These are phyloP conservation scores for Aspergillus awamori DNA, from an alignment of 2,329 filamentous ascomycete genomes.

Conservation along the genomic window DNA sequence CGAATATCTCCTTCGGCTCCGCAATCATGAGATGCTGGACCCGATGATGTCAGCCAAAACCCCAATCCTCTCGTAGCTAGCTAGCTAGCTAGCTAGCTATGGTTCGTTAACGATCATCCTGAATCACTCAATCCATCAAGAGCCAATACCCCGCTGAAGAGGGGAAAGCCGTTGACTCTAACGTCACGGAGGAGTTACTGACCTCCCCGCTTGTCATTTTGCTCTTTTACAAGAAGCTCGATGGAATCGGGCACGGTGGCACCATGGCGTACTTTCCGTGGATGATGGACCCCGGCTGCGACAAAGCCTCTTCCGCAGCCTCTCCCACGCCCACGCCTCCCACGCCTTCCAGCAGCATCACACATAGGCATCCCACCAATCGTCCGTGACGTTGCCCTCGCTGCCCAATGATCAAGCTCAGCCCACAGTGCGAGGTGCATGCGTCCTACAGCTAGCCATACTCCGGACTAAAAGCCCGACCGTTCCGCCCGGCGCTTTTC, in stretches of 20 bases:
- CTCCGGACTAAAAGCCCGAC: not conserved
- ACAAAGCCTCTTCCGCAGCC: conserved; percentile 4
- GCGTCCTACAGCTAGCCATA: not conserved
- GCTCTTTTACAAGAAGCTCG: not conserved
- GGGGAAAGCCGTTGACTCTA: not conserved
- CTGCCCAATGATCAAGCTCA: not conserved
- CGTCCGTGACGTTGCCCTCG: not conserved
- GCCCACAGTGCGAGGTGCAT: not conserved
- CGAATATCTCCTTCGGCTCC: not conserved
- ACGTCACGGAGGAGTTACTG: not conserved
- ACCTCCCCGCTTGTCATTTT: not conserved
- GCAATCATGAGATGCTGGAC: too few relatives aligned
- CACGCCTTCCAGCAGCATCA: not conserved
- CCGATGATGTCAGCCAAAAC: not conserved
- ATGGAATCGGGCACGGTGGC: not conserved
- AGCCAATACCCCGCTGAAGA: not conserved
- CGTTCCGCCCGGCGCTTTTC: not conserved
- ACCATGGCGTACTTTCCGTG: not conserved
- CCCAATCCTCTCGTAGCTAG: not conserved
- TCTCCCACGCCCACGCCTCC: not conserved
- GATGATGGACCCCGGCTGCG: not conserved
- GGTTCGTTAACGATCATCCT: not conserved
- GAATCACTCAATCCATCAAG: not conserved
- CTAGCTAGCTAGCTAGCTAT: not conserved
- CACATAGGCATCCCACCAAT: not conserved